These are phyloP conservation scores for Cynanchum wilfordii DNA, from an alignment of 257 asterid species.

Conservation along the genomic window DNA sequence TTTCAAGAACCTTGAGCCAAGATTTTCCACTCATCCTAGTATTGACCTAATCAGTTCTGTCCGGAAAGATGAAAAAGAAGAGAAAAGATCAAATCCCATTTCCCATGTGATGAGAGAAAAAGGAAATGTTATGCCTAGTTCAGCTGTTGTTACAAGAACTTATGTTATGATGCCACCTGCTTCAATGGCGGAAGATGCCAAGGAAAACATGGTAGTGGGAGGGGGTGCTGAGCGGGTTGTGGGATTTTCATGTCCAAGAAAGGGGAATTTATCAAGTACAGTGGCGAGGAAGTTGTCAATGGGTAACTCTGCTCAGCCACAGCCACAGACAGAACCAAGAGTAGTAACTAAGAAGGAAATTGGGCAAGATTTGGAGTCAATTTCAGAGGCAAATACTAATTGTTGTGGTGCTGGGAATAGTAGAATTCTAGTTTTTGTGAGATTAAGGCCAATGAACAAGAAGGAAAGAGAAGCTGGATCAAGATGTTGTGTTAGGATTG, in stretches of 20 bases:
- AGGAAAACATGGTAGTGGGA: conserved; percentile 33
- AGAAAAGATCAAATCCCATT: conserved; percentile 18
- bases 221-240: conserved; percentile 23
- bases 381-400: conserved; percentile 20
- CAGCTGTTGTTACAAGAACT: conserved; percentile 21
- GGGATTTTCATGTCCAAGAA: conserved; percentile 30
- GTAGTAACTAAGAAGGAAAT: conserved; percentile 26
- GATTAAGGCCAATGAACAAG: conserved; percentile 55
- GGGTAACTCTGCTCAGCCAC: conserved; percentile 26
- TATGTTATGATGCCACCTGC: conserved; percentile 21
- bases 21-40: conserved; percentile 45
- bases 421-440: conserved; percentile 63
- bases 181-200: conserved; percentile 26
- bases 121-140: conserved; percentile 29
- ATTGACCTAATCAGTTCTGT: conserved; percentile 34
- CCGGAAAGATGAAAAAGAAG: conserved; percentile 16
- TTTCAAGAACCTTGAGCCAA: conserved; percentile 35
- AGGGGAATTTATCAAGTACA: conserved; percentile 21
- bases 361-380: conserved; percentile 27
- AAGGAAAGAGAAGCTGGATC: conserved; percentile 60
- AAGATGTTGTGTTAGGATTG: conserved; percentile 47
- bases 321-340: conserved; percentile 28
- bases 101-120: conserved; percentile 37
- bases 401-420: conserved; percentile 23
- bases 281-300: conserved; percentile 43